Evolutionary conservation across 1,284 basidiomycete species (phyloP).

Genomic region (Ceratobasidium sp.): DNA sequence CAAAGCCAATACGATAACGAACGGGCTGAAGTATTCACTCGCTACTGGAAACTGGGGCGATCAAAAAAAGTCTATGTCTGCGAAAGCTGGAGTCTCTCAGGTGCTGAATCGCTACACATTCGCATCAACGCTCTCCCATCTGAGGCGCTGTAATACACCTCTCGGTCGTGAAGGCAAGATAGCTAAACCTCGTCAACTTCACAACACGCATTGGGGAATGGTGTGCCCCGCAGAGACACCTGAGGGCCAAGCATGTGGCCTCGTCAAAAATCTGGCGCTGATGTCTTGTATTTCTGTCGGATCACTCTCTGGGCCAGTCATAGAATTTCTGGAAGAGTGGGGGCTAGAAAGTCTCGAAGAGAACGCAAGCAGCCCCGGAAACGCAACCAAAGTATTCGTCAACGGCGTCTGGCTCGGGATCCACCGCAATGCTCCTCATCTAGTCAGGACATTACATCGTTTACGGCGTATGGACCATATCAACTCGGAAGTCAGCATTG

Average conservation of each 20-base stretch:
- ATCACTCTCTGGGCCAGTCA: slow-evolving; percentile 94
- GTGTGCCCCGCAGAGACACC: slow-evolving; percentile 99
- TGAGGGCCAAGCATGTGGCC: slow-evolving; percentile 98
- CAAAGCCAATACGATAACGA: slow-evolving; percentile 97
- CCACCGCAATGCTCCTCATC: slow-evolving; percentile 93
- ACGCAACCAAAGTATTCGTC: slow-evolving; percentile 97
- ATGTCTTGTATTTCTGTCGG: slow-evolving; percentile 99
- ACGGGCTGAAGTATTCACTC: slow-evolving; percentile 97
- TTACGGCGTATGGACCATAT: slow-evolving; percentile 96
- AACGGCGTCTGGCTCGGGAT: slow-evolving; percentile 99
- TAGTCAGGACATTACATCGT: slow-evolving; percentile 94
- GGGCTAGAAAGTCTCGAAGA: slow-evolving; percentile 94
- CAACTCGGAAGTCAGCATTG: slow-evolving; percentile 95
- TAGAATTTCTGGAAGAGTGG: slow-evolving; percentile 99
- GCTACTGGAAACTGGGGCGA: slow-evolving; percentile 99
- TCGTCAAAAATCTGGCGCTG: slow-evolving; percentile 98
- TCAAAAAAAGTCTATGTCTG: slow-evolving; percentile 98
- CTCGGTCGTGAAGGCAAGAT: slow-evolving; percentile 99
- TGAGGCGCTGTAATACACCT: slow-evolving; percentile 98
- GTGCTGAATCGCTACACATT: slow-evolving; percentile 99
- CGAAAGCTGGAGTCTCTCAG: slow-evolving; percentile 98
- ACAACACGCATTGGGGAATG: slow-evolving; percentile 99
- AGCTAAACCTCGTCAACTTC: slow-evolving; percentile 98
- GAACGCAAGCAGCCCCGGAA: slow-evolving; percentile 84
- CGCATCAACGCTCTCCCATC: slow-evolving; percentile 96